Evolutionary conservation across 345 rosid species (phyloP).

Genomic region (Linum usitatissimum): DNA sequence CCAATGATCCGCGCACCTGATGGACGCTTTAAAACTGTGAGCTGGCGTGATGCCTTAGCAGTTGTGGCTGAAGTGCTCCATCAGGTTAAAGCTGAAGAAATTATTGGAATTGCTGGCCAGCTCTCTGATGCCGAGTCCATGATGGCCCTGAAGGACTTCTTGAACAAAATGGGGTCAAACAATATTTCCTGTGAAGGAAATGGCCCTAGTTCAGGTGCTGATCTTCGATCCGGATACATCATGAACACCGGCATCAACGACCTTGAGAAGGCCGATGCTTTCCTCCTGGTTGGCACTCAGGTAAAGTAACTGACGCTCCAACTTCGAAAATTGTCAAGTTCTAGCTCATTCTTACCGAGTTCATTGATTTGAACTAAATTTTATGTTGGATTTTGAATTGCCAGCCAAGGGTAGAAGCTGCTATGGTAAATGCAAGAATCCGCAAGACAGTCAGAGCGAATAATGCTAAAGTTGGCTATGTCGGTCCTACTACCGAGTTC

Average conservation of each 20-base stretch:
- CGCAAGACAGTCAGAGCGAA: constrained; percentile 71
- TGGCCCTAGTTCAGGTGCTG: constrained; percentile 65
- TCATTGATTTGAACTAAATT: constrained; percentile 4
- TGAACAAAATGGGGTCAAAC: constrained; percentile 91
- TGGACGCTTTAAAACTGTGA: constrained; percentile 79
- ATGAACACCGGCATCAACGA: constrained; percentile 84
- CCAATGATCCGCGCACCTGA: constrained; percentile 94
- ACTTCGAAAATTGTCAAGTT: not conserved
- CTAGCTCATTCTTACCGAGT: not conserved
- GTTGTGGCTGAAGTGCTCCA: constrained; percentile 74
- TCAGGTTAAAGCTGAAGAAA: constrained; percentile 73
- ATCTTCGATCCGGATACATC: constrained; percentile 78
- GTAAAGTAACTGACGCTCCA: constrained; percentile 22
- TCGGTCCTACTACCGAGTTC: constrained; percentile 71
- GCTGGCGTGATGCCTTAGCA: constrained; percentile 94
- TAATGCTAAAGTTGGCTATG: constrained; percentile 79
- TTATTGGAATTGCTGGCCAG: constrained; percentile 84
- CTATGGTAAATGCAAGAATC: constrained; percentile 95
- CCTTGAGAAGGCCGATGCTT: constrained; percentile 86
- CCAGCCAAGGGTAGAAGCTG: constrained; percentile 97
- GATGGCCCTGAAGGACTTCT: constrained; percentile 91
- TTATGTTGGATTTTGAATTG: constrained; percentile 15
- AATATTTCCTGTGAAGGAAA: constrained; percentile 94
- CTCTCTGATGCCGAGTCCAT: constrained; percentile 97
- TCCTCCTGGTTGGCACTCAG: constrained; percentile 95